A percentile compares a stretch with the other conserved stretches of the same genome.
phyloP scores from a whole-genome alignment of 306 rosid species.

The Fagus sylvatica region DNA sequence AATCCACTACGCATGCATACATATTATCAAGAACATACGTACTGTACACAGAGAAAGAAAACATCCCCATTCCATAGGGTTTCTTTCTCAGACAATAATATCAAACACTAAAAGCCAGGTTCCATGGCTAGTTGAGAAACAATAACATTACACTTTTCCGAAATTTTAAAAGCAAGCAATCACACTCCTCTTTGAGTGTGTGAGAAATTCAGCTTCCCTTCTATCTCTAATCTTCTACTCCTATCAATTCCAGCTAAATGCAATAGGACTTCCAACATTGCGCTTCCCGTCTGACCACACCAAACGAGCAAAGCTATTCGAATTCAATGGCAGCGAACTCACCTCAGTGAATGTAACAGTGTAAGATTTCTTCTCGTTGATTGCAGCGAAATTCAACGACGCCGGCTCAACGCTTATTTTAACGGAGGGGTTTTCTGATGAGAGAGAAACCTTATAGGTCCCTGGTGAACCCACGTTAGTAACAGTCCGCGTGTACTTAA shows the following conservation, averaged over 20 bases:
- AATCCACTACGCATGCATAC: not conserved
- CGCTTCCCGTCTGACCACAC: conserved; percentile 77
- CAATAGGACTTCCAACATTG: conserved; percentile 61
- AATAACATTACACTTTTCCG: not conserved
- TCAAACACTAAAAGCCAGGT: not conserved
- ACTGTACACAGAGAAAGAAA: conserved; percentile 13
- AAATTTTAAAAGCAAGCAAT: not conserved
- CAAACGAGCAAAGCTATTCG: conserved; percentile 53
- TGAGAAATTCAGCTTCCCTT: not conserved
- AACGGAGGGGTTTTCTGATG: conserved; percentile 28
- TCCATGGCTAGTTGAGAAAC: not conserved
- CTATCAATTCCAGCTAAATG: conserved; percentile 38
- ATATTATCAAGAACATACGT: not conserved
- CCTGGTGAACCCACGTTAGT: conserved; percentile 66
- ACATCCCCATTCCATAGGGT: not conserved
- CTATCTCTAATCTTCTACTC: not conserved
- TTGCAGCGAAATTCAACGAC: conserved; percentile 44
- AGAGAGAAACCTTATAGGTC: conserved; percentile 46
- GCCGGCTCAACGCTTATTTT: conserved; percentile 59
- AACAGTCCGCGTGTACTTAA: conserved; percentile 52
- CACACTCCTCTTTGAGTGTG: conserved; percentile 24
- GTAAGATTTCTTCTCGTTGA: conserved; percentile 63
- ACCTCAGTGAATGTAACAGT: conserved; percentile 43
- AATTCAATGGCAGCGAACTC: conserved; percentile 4
- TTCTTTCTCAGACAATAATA: not conserved